Percentiles rank a stretch among this genome's conserved stretches.
These are phyloP conservation scores for Chrysoporthe cubensis DNA, from an alignment of 2,329 filamentous ascomycete genomes.

Conservation along the genomic window DNA sequence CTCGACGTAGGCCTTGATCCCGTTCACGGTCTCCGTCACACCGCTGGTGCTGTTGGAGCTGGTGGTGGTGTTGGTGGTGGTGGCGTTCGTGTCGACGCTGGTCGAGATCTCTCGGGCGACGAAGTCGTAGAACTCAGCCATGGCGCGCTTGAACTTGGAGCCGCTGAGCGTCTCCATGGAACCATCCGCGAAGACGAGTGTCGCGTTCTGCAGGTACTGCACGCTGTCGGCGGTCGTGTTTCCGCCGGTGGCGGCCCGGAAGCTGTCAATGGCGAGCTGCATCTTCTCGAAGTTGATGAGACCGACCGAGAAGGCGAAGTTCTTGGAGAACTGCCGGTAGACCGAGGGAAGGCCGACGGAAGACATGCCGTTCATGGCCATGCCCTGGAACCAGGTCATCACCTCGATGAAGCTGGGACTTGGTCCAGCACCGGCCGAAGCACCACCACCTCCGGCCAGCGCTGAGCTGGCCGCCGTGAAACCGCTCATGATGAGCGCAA, in stretches of 20 bases:
- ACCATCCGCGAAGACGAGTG: constrained; percentile 70
- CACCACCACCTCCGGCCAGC: constrained; percentile 57
- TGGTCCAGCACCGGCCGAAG: constrained; percentile 58
- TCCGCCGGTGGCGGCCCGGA: constrained; percentile 80
- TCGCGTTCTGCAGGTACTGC: constrained; percentile 73
- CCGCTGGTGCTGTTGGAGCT: constrained; percentile 28
- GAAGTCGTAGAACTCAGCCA: constrained; percentile 53
- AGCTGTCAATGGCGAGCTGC: constrained; percentile 81
- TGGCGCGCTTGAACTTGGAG: constrained; percentile 58
- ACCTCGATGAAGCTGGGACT: constrained; percentile 88
- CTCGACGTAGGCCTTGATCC: constrained; percentile 83
- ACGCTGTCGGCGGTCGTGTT: constrained; percentile 84
- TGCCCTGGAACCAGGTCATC: constrained; percentile 87
- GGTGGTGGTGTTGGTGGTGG: constrained; percentile 28
- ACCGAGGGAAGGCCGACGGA: constrained; percentile 85
- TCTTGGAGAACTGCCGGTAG: constrained; percentile 87
- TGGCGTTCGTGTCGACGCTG: constrained; percentile 44
- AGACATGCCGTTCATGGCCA: constrained; percentile 96
- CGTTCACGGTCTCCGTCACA: constrained; percentile 62
- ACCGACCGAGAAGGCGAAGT: constrained; percentile 90
- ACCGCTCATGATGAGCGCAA: constrained; percentile 75
- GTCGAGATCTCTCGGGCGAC: constrained; percentile 57
- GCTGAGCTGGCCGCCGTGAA: constrained; percentile 69
- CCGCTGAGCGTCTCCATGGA: constrained; percentile 49
- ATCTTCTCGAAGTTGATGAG: constrained; percentile 81